These are phyloP conservation scores for Bonia amplexicaulis DNA, from an alignment of 176 grass and related monocot genomes.

Conservation along the genomic window DNA sequence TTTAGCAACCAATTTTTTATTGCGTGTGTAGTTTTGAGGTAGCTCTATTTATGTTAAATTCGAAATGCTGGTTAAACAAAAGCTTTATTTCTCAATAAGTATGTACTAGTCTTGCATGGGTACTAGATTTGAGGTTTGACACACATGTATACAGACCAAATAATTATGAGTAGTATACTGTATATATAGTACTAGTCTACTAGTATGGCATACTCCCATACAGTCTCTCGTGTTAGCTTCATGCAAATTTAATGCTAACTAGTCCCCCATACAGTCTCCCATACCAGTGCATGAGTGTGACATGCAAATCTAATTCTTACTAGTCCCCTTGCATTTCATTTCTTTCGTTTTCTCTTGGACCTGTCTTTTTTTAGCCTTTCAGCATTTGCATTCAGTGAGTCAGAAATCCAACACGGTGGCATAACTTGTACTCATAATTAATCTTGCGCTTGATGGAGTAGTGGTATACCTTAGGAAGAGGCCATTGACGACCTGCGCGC, in stretches of 20 bases:
- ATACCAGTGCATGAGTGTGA: not conserved
- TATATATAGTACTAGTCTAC: not conserved
- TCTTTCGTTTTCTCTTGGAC: not conserved
- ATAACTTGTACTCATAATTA: not conserved
- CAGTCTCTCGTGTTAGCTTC: not conserved
- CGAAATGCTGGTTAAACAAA: not conserved
- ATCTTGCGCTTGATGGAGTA: not conserved
- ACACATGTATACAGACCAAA: not conserved
- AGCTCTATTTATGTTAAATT: not conserved
- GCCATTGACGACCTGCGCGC: slow-evolving; percentile 78
- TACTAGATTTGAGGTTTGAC: not conserved
- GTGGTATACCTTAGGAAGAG: slow-evolving; percentile 63
- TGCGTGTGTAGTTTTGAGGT: not conserved
- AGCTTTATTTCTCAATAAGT: not conserved
- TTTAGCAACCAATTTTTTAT: not conserved
- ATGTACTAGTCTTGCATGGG: not conserved
- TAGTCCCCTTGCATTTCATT: not conserved
- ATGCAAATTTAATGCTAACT: not conserved
- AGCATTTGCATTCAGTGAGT: not conserved
- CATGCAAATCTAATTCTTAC: not conserved
- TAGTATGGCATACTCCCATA: too few relatives aligned
- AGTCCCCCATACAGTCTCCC: not conserved
- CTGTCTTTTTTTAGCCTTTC: not conserved
- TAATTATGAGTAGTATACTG: not conserved
- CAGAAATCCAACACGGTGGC: not conserved